Percentiles rank a stretch among this genome's conserved stretches.
These are phyloP conservation scores for Diplodia corticola DNA, from an alignment of 2,329 filamentous ascomycete genomes.

Conservation along the genomic window DNA sequence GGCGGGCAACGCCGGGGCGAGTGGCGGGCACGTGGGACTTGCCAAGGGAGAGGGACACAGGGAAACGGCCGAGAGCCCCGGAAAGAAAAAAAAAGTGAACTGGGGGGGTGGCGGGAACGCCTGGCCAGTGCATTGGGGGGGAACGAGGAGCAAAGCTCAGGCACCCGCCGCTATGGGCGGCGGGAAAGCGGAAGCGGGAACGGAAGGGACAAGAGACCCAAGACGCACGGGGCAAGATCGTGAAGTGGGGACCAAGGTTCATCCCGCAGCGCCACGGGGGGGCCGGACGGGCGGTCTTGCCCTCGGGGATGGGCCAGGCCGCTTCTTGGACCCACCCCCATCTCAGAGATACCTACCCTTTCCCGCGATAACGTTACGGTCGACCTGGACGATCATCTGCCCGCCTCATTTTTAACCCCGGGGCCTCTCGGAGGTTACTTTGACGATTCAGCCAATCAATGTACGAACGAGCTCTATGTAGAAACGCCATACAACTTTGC, in stretches of 20 bases:
- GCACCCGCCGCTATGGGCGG: neutral
- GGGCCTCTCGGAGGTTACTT: conserved; percentile 1
- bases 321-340: neutral
- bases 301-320: neutral
- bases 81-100: neutral
- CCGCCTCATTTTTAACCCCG: neutral
- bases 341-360: neutral
- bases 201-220: neutral
- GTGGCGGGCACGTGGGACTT: neutral
- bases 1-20: neutral
- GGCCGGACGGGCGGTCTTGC: neutral
- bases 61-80: neutral
- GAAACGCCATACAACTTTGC: neutral
- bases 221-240: conserved; percentile 21
- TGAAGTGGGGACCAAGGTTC: conserved; percentile 21
- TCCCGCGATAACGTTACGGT: conserved; percentile 8
- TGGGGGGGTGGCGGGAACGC: neutral
- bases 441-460: neutral
- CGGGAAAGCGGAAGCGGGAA: neutral
- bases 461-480: neutral
- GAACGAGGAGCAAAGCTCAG: neutral
- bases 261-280: conserved; percentile 12
- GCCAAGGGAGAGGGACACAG: neutral
- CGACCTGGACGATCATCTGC: neutral
- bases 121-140: conserved; percentile 2